A percentile compares a stretch with the other conserved stretches of the same genome.
Evolutionary conservation across 805 yeast species (phyloP).

Genomic region (Priceomyces medius): DNA sequence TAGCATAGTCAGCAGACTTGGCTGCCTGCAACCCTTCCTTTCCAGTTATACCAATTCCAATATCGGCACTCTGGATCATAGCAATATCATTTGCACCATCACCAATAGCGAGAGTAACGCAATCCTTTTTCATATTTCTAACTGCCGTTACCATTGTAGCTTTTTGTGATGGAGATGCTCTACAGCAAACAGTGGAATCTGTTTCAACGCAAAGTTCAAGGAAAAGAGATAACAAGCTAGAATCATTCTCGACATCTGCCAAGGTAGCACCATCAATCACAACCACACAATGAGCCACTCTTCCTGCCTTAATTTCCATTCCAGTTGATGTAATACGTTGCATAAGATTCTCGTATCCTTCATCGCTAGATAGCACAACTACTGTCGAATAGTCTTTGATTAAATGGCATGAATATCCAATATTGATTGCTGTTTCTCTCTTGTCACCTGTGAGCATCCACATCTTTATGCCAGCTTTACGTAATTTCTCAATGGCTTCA

Average conservation of each 20-base stretch:
- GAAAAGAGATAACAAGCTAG: constrained; percentile 69
- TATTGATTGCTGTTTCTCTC: constrained; percentile 95
- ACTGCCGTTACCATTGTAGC: constrained; percentile 83
- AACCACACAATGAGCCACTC: constrained; percentile 89
- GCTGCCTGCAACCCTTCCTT: constrained; percentile 98
- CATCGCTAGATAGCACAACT: constrained; percentile 57
- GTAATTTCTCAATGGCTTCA: constrained; percentile 85
- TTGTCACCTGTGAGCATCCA: constrained; percentile 99
- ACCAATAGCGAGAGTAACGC: constrained; percentile 93
- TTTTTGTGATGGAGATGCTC: constrained; percentile 97
- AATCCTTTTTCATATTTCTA: constrained; percentile 60
- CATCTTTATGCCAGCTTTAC: constrained; percentile 89
- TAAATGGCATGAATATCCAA: constrained; percentile 90
- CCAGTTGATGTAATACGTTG: constrained; percentile 74
- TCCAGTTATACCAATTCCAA: constrained; percentile 97
- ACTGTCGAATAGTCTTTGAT: constrained; percentile 93
- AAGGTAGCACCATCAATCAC: constrained; percentile 95
- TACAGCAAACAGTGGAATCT: constrained; percentile 90
- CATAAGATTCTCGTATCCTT: constrained; percentile 53
- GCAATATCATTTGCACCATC: constrained; percentile 99
- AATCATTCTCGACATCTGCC: constrained; percentile 67
- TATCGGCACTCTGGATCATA: constrained; percentile 98
- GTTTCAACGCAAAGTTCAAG: constrained; percentile 82
- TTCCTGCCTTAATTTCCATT: constrained; percentile 66
- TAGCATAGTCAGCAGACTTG: constrained; percentile 87